Conservation (phyloP, 177 flowering plant species). For the Vitis hybrid region DNA sequence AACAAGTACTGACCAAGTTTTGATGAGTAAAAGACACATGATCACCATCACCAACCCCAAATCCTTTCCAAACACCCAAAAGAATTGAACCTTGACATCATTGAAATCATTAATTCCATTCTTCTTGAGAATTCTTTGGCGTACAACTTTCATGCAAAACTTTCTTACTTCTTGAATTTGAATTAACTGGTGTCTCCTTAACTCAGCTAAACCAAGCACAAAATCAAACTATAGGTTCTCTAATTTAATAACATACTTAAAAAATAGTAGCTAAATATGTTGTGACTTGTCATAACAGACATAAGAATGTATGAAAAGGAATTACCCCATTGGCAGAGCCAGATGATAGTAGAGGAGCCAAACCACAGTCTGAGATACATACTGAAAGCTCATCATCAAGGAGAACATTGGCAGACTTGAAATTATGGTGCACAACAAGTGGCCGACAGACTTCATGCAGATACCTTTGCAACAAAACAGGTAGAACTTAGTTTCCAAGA, state of each 20-base stretch:
- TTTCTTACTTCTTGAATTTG: neutral
- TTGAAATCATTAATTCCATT: no score
- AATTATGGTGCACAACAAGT: conserved; percentile 69
- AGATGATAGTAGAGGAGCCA: conserved; percentile 59
- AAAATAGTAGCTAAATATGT: neutral
- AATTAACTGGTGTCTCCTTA: neutral
- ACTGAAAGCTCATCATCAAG: conserved; percentile 69
- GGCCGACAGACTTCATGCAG: conserved; percentile 86
- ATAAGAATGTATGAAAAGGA: neutral
- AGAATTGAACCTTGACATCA: no score
- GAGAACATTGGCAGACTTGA: conserved; percentile 82
- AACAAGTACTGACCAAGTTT: no score
- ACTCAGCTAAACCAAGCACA: neutral
- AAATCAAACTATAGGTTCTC: neutral
- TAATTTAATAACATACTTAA: neutral
- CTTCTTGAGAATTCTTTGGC: no score
- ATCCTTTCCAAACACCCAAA: no score
- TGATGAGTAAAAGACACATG: no score
- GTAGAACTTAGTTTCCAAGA: neutral
- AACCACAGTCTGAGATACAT: conserved; percentile 79
- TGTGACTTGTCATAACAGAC: neutral
- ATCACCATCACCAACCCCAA: no score
- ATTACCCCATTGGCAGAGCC: conserved; percentile 57
- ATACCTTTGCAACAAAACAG: conserved; percentile 47
- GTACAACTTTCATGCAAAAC: neutral